Conservation (phyloP, 2,329 filamentous ascomycete species). For the Exophiala sideris region DNA sequence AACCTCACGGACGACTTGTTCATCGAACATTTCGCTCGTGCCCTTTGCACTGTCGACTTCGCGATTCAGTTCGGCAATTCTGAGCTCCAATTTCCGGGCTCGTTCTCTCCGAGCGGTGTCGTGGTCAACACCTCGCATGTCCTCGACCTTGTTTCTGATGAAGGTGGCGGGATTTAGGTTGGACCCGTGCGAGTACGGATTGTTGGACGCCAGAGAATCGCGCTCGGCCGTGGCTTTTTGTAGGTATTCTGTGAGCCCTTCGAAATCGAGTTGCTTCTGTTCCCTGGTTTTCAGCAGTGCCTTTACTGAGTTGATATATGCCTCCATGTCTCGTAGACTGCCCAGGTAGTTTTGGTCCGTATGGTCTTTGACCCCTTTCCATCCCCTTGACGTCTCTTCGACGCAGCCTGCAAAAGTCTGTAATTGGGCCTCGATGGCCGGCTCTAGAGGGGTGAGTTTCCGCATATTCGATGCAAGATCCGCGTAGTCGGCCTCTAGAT, state of each 20-base stretch:
- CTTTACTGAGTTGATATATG: slow-evolving; percentile 85
- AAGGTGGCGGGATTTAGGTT: slow-evolving; percentile 73
- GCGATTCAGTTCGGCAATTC: slow-evolving; percentile 84
- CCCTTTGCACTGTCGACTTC: slow-evolving; percentile 86
- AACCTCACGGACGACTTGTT: slow-evolving; percentile 91
- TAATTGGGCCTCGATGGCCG: slow-evolving; percentile 75
- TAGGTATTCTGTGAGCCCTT: slow-evolving; percentile 92
- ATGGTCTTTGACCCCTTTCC: slow-evolving; percentile 78
- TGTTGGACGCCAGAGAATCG: slow-evolving; percentile 69
- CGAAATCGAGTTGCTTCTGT: slow-evolving; percentile 96
- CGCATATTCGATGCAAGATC: slow-evolving; percentile 94
- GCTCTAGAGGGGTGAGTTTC: slow-evolving; percentile 84
- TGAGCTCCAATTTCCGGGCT: slow-evolving; percentile 82
- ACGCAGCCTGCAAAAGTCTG: slow-evolving; percentile 84
- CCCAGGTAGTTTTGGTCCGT: slow-evolving; percentile 96
- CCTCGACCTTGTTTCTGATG: slow-evolving; percentile 90
- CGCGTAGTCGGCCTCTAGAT: slow-evolving; percentile 81
- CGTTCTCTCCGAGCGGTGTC: slow-evolving; percentile 85
- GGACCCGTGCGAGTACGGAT: slow-evolving; percentile 56
- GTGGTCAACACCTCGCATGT: slow-evolving; percentile 94
- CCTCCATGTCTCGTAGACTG: slow-evolving; percentile 89
- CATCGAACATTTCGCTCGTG: slow-evolving; percentile 88
- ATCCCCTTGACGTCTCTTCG: slow-evolving; percentile 74
- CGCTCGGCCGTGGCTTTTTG: slow-evolving; percentile 85
- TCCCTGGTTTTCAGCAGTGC: slow-evolving; percentile 86